phyloP scores from a whole-genome alignment of 169 alveolate species.

The Eimeria acervulina region DNA sequence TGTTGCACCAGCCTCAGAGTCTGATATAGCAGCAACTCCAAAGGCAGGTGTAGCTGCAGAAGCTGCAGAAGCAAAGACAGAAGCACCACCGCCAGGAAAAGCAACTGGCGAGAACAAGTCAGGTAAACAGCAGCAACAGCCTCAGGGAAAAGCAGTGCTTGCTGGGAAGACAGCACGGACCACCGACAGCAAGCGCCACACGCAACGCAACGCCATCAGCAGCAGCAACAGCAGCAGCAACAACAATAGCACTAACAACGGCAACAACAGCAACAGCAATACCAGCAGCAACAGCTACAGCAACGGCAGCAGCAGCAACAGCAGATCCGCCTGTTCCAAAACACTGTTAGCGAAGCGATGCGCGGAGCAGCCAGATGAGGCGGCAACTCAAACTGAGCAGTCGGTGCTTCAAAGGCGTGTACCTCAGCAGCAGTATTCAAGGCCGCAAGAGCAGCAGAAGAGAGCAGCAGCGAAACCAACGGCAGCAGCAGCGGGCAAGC shows the following conservation, averaged over 20 bases:
- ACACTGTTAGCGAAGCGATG: not conserved
- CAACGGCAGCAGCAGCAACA: not conserved
- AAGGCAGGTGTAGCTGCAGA: slow-evolving; percentile 1
- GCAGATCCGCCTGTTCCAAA: not conserved
- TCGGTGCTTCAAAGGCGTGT: not conserved
- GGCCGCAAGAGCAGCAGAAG: slow-evolving; percentile 19
- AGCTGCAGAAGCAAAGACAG: slow-evolving; percentile 1
- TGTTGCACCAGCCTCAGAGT: not conserved
- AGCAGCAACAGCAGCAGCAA: not conserved
- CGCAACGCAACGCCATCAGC: not conserved
- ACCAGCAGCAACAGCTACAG: not conserved
- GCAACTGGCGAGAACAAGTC: not conserved
- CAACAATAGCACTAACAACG: not conserved
- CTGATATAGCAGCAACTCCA: not conserved
- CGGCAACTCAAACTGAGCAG: not conserved
- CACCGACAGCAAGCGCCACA: not conserved
- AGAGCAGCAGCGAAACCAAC: not conserved
- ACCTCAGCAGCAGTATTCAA: not conserved
- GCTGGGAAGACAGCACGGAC: not conserved
- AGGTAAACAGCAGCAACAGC: slow-evolving; percentile 28
- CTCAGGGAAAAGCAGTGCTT: not conserved
- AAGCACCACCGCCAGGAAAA: not conserved
- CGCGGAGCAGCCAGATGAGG: not conserved
- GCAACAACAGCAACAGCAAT: not conserved
- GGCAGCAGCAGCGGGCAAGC: slow-evolving; percentile 6